phyloP scores from a whole-genome alignment of 2,329 filamentous ascomycete species.

The Beauveria sp. region DNA sequence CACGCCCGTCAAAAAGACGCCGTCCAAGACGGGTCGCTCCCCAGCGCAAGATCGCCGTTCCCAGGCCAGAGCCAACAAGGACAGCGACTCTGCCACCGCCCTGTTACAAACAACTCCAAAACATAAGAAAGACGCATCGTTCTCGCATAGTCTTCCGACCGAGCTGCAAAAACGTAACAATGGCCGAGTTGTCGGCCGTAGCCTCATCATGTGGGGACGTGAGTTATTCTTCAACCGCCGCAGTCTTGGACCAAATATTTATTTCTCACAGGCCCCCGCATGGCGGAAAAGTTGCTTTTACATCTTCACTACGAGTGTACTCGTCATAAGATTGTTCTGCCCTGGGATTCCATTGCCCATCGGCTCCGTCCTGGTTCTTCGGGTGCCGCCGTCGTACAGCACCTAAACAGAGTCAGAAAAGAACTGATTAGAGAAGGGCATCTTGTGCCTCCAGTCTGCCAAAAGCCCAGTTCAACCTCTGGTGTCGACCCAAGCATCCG shows the following conservation, averaged over 20 bases:
- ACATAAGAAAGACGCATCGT: not conserved
- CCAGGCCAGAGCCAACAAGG: conserved; percentile 13
- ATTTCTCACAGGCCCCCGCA: conserved; percentile 31
- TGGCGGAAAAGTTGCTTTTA: conserved; percentile 38
- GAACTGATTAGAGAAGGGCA: conserved; percentile 32
- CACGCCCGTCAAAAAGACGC: conserved; percentile 13
- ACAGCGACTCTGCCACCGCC: not conserved
- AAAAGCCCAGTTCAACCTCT: conserved; percentile 18
- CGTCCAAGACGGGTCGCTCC: conserved; percentile 15
- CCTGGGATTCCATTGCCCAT: conserved; percentile 34
- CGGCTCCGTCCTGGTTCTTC: conserved; percentile 34
- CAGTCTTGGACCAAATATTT: not conserved
- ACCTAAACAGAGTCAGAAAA: conserved; percentile 27
- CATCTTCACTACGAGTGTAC: conserved; percentile 32
- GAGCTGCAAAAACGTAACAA: conserved; percentile 20
- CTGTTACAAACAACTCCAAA: not conserved
- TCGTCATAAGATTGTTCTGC: conserved; percentile 25
- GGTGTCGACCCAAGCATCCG: conserved; percentile 22
- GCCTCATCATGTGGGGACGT: conserved; percentile 37
- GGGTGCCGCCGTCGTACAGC: conserved; percentile 30
- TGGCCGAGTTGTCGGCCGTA: conserved; percentile 27
- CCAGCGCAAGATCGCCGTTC: conserved; percentile 14
- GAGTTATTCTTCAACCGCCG: conserved; percentile 18
- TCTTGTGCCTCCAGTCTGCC: conserved; percentile 29
- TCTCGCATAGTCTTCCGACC: conserved; percentile 11